A percentile compares a stretch with the other conserved stretches of the same genome.
Conservation (phyloP, 1,284 basidiomycete genomes). For the Leccinum angustisporum region DNA sequence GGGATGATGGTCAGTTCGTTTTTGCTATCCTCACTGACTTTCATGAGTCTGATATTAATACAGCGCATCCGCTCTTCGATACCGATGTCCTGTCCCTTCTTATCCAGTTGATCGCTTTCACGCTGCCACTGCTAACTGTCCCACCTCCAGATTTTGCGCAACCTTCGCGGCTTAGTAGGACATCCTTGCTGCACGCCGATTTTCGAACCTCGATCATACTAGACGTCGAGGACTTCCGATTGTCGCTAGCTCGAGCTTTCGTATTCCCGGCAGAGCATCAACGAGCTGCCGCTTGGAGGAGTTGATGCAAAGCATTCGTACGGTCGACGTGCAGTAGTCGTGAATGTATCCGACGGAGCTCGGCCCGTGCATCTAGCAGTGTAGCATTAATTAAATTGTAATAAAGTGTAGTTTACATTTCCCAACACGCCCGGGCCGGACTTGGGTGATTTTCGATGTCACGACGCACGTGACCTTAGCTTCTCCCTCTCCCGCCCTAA, state of each 20-base stretch:
- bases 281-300: slow-evolving; percentile 37
- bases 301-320: slow-evolving; percentile 44
- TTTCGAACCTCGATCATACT: slow-evolving; percentile 74
- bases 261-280: slow-evolving; percentile 57
- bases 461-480: too few species aligned
- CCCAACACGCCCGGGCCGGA: too few species aligned
- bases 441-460: too few species aligned
- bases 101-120: slow-evolving; percentile 56
- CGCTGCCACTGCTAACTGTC: slow-evolving; percentile 47
- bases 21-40: background rate
- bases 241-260: slow-evolving; percentile 67
- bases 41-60: slow-evolving; percentile 12
- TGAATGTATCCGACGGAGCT: too few species aligned
- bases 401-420: too few species aligned
- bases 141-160: slow-evolving; percentile 42
- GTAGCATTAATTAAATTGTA: too few species aligned
- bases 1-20: slow-evolving; percentile 53
- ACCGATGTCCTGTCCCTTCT: slow-evolving; percentile 63
- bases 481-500: too few species aligned
- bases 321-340: too few species aligned
- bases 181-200: slow-evolving; percentile 61
- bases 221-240: slow-evolving; percentile 71
- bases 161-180: slow-evolving; percentile 46
- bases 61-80: slow-evolving; percentile 58
- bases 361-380: too few species aligned